Base-by-base conservation (phyloP, 208 protist species). In the Leishmania aethiopica region DNA sequence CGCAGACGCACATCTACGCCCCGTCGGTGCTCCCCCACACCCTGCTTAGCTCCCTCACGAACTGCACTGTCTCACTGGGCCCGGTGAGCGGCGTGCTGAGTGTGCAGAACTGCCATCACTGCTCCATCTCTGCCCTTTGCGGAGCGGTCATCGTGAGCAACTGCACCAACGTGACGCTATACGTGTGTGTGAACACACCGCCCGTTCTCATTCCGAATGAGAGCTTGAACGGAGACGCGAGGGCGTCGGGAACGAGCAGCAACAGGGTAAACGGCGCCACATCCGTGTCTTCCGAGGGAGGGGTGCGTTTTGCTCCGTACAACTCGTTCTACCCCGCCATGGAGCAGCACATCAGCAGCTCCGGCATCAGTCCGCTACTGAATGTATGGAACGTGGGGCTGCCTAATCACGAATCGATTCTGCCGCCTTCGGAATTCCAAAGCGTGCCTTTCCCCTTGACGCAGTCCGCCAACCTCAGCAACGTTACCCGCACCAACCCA, bases 301-400 rank as follows among this genome's bases (percentile, higher is more conserved):
- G 92, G 32, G 91, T 97, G 28, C 91, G 91, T 17, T 94, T 98
- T 45, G 95, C 95, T 2, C 95, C 95, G 49, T 98, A 98, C 82
- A 98, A 98, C 88, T 94, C 95, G 2, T 90, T 94, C 75, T 98
- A 98, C 82, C 90, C 92, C 5, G 95, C 92, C 22, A 85, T 98
- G 45, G 93, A 97, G 83, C 89, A 96, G 86, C 89, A 98, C 84
- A 89, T 96, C 73, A 90, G 86, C 67, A 87, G 64, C 75, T 92
- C 95, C 0, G 95, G 95, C 59, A 90, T 98, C 35, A 98, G 90
- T 72, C 95, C 95, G 15, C 88, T 91, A 69, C 89, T 98, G 22
- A 98, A 97, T 78, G 77, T 98, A 3, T 98, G 93, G 93, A 96
- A 97, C 75, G 91, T 92, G 17, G 95, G 94, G 1, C 78, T 97